phyloP scores from a whole-genome alignment of 129 eudicot species.

The Dittrichia graveolens region DNA sequence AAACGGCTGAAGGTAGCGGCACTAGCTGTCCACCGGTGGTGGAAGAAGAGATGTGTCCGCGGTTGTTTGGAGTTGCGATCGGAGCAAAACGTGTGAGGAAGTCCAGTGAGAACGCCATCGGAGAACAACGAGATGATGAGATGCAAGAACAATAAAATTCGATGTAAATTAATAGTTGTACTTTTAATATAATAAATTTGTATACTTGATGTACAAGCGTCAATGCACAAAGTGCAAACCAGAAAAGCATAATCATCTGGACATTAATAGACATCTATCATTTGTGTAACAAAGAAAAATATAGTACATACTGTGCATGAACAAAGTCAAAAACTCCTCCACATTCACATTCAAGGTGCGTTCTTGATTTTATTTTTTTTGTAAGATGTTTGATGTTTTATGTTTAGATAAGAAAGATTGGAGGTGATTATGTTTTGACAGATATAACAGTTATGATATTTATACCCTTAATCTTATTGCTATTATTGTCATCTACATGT shows the following conservation, averaged over 20 bases:
- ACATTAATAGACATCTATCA: too few species aligned
- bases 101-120: conserved; percentile 24
- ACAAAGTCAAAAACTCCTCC: too few species aligned
- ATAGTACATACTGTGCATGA: too few species aligned
- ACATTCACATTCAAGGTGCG: too few species aligned
- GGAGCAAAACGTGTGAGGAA: conserved; percentile 53
- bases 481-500: too few species aligned
- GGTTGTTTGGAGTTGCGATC: conserved; percentile 60
- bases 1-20: conserved; percentile 22
- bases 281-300: too few species aligned
- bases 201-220: background rate
- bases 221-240: background rate
- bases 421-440: too few species aligned
- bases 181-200: background rate
- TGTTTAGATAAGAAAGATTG: too few species aligned
- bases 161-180: conserved; percentile 22
- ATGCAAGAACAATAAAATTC: conserved; percentile 17
- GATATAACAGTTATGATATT: too few species aligned
- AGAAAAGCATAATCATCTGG: background rate
- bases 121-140: conserved; percentile 26
- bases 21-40: conserved; percentile 12
- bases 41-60: conserved; percentile 47
- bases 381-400: too few species aligned
- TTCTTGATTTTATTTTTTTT: too few species aligned
- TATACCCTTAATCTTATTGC: too few species aligned